Conservation (phyloP, 306 rosid species). For the Carpinus fangiana region DNA sequence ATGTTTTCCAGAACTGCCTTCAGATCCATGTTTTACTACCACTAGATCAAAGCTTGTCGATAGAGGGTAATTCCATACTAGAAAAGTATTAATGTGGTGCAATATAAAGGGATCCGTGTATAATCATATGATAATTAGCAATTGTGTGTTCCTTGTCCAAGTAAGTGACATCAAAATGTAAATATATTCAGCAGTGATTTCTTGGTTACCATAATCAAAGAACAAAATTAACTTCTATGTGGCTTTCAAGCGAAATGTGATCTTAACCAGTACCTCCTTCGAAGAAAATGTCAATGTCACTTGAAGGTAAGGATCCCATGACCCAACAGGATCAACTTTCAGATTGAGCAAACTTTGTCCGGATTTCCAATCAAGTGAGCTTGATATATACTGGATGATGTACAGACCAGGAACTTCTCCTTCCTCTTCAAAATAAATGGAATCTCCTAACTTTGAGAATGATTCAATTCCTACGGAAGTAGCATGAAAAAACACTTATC, state of each 20-base stretch:
- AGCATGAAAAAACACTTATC: slow-evolving; percentile 12
- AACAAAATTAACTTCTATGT: neutral
- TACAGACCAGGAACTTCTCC: slow-evolving; percentile 56
- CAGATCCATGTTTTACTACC: neutral
- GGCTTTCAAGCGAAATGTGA: neutral
- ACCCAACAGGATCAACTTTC: slow-evolving; percentile 51
- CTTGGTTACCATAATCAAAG: neutral
- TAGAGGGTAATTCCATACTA: neutral
- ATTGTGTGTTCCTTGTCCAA: neutral
- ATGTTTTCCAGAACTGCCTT: neutral
- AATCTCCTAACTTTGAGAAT: slow-evolving; percentile 87
- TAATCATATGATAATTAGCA: slow-evolving; percentile 1
- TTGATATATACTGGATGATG: slow-evolving; percentile 78
- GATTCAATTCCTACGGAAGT: slow-evolving; percentile 66
- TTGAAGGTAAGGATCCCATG: slow-evolving; percentile 64
- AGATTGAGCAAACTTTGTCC: slow-evolving; percentile 52
- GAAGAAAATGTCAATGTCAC: slow-evolving; percentile 53
- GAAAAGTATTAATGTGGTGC: neutral
- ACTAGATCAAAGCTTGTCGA: neutral
- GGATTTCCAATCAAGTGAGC: slow-evolving; percentile 72
- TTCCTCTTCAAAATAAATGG: slow-evolving; percentile 85
- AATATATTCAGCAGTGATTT: neutral
- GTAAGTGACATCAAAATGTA: neutral
- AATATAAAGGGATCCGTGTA: neutral
- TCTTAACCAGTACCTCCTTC: slow-evolving; percentile 31